A percentile compares a stretch with the other conserved stretches of the same genome.
Evolutionary conservation across 2,329 filamentous ascomycete genomes (phyloP).

Genomic region (Colletotrichum tropicale): DNA sequence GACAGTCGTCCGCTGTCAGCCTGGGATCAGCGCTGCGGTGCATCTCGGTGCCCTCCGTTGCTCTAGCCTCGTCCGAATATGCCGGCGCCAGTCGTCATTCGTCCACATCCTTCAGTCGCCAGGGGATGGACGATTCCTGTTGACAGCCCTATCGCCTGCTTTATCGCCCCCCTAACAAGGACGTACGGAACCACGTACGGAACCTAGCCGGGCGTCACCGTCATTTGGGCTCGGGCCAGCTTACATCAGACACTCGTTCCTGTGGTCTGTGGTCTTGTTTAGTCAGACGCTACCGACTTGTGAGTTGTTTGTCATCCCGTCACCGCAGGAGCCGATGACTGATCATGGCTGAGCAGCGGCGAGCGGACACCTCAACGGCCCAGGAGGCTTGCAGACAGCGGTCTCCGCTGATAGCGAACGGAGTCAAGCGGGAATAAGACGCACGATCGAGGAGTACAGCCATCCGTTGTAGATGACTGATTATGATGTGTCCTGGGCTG

Average conservation of each 20-base stretch:
- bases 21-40: background rate
- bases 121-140: background rate
- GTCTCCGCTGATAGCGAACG: conserved; percentile 4
- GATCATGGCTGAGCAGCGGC: background rate
- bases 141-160: background rate
- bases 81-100: background rate
- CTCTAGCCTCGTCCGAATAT: background rate
- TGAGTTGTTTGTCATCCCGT: background rate
- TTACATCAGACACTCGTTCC: background rate
- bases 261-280: background rate
- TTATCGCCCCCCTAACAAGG: background rate
- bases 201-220: background rate
- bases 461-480: background rate
- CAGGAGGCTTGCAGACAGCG: background rate
- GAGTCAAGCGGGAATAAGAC: background rate
- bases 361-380: background rate
- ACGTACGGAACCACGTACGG: background rate
- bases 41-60: background rate
- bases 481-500: background rate
- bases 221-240: background rate
- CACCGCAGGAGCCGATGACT: background rate
- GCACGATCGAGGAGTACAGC: background rate
- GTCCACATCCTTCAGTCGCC: background rate
- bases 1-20: background rate
- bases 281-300: background rate